Evolutionary conservation across 2,329 filamentous ascomycete species (phyloP), one percentile per base, ranked within the genome.

Genomic region (Scedosporium dehoogii): DNA sequence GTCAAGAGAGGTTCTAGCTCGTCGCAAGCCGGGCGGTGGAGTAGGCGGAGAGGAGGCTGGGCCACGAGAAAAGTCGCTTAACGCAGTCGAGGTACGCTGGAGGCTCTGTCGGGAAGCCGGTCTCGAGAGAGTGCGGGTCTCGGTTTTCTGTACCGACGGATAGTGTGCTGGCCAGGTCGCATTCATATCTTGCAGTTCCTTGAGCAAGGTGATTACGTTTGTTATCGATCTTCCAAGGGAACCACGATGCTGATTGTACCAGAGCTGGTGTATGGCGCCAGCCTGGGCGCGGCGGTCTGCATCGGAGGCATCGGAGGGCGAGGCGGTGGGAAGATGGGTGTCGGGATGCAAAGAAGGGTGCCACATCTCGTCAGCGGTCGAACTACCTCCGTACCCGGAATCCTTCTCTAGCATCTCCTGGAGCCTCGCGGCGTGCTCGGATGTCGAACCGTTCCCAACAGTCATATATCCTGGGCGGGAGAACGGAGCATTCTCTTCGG

Each of bases 141-240:
- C 81, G 41, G 84, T 72, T 66, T 85, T 81, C 71, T 91, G 87
- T 3, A 93, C 87, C 2, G 92, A 91, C 61, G 94, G 94, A 73
- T 99, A 99, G 72, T 96, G 90, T 38, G 92, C 93, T 1, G 94
- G 94, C 94, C 94, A 97, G 70, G 87, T 84, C 14, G 88, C 79
- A 70, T 99, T 99, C 82, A 91, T 94, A 65, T 92, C 83, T 74
- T 96, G 92, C 63, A 99, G 82, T 64, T 85, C 85, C 73, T 89
- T 88, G 66, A 99, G 77, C 2, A 91, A 85, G 64, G 97, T 91
- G 63, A 97, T 85, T 7, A 92, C 93, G 68, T 87, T 85, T 70
- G 87, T 90, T 71, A 99, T 97, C 14, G 92, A 89, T 64, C 92
- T 88, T 53, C 86, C 91, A n/a, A 99, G 84, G 38, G 90, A 86